These are phyloP conservation scores for Mortierella sp. DNA, from an alignment of 371 early-diverging fungal genomes.

Conservation along the genomic window DNA sequence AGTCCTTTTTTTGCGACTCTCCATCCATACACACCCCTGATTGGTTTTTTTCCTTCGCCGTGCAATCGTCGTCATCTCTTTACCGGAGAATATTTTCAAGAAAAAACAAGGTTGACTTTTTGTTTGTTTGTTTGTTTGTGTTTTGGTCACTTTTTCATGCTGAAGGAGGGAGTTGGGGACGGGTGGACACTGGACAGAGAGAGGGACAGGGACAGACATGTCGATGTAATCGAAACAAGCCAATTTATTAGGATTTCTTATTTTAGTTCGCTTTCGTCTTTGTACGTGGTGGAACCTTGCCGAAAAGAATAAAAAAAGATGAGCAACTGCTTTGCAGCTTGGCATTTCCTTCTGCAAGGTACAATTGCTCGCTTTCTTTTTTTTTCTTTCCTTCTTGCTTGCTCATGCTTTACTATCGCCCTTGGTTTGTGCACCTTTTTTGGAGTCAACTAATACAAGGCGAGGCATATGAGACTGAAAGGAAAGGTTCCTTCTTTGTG, in stretches of 20 bases:
- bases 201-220: neutral
- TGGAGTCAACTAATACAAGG: neutral
- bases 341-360: neutral
- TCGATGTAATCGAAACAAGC: too few relatives aligned
- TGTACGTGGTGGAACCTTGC: neutral
- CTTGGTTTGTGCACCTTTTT: conserved; percentile 12
- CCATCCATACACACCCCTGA: too few relatives aligned
- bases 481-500: neutral
- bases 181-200: too few relatives aligned
- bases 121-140: neutral
- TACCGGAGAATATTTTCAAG: neutral
- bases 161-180: neutral
- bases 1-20: neutral
- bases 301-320: neutral
- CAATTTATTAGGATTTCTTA: too few relatives aligned
- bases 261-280: neutral
- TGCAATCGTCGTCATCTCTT: neutral
- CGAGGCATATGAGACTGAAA: neutral
- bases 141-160: neutral
- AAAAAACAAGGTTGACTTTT: neutral
- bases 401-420: too few relatives aligned
- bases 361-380: neutral
- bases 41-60: neutral
- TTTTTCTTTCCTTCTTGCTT: neutral
- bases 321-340: neutral